Conservation (phyloP, 768 basidiomycete species). For the Dendrothele bispora region DNA sequence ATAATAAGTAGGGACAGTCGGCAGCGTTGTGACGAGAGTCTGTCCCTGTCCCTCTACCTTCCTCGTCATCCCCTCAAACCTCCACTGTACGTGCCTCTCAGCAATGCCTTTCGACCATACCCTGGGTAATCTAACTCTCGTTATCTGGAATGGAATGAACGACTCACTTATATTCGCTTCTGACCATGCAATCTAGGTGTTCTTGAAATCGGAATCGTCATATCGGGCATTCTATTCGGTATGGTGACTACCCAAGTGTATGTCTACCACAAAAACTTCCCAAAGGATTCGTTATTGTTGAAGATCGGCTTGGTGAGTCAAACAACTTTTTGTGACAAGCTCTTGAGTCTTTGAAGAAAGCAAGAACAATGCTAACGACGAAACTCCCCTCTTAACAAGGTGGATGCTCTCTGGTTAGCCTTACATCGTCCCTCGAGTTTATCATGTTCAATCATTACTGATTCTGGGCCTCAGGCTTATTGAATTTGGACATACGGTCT, state of each 20-base stretch:
- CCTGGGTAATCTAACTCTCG: no score
- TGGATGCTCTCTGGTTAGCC: slow-evolving; percentile 3
- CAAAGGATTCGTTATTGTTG: slow-evolving; percentile 4
- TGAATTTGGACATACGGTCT: slow-evolving; percentile 3
- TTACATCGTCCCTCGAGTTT: background rate
- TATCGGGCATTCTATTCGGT: slow-evolving; percentile 4
- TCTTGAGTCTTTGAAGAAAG: no score
- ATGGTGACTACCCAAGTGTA: slow-evolving; percentile 5
- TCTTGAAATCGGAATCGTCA: slow-evolving; percentile 3
- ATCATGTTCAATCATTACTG: background rate
- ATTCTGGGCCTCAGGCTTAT: slow-evolving; percentile 4
- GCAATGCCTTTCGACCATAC: no score
- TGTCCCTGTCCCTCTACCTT: no score
- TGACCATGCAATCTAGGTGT: slow-evolving; percentile 1
- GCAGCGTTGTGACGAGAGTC: no score
- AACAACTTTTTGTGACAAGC: no score
- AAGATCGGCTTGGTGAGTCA: slow-evolving; percentile 2
- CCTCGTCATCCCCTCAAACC: no score
- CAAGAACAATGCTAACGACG: no score
- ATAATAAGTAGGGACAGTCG: no score
- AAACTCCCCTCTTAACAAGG: background rate
- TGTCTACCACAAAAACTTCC: slow-evolving; percentile 6
- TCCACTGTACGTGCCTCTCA: no score
- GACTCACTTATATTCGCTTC: no score
- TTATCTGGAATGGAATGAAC: no score